phyloP scores from a whole-genome alignment of 805 yeast genomes.

The Candida glaebosa region DNA sequence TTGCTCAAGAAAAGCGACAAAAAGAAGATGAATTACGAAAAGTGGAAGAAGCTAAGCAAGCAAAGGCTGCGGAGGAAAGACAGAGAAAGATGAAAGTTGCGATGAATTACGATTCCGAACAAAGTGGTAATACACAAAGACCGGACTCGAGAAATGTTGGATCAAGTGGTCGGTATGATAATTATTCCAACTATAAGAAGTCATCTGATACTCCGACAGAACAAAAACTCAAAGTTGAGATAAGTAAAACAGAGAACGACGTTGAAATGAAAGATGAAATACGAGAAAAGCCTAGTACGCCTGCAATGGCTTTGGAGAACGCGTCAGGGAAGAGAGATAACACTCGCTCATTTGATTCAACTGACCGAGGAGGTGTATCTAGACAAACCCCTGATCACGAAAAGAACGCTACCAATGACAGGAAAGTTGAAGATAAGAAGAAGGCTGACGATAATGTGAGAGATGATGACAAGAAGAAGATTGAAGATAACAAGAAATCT shows the following conservation, averaged over 20 bases:
- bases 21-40: constrained; percentile 13
- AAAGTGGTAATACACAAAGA: constrained; percentile 3
- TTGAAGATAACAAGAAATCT: neutral
- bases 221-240: neutral
- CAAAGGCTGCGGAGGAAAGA: constrained; percentile 9
- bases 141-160: constrained; percentile 7
- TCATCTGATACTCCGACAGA: constrained; percentile 1
- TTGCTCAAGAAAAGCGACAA: constrained; percentile 15
- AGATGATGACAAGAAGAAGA: constrained; percentile 1
- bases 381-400: too few species aligned
- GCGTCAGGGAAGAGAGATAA: neutral
- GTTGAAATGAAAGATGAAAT: neutral
- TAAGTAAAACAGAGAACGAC: neutral
- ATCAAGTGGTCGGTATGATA: constrained; percentile 26
- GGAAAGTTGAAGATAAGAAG: constrained; percentile 5
- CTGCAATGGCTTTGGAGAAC: neutral
- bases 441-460: neutral
- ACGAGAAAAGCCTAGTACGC: neutral
- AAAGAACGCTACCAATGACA: too few species aligned
- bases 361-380: too few species aligned
- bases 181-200: constrained; percentile 23
- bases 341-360: too few species aligned
- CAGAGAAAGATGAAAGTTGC: constrained; percentile 9
- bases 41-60: constrained; percentile 9
- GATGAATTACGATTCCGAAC: constrained; percentile 8